These are phyloP conservation scores for Ganoderma lucidum DNA, from an alignment of 1,284 basidiomycete genomes.

Conservation along the genomic window DNA sequence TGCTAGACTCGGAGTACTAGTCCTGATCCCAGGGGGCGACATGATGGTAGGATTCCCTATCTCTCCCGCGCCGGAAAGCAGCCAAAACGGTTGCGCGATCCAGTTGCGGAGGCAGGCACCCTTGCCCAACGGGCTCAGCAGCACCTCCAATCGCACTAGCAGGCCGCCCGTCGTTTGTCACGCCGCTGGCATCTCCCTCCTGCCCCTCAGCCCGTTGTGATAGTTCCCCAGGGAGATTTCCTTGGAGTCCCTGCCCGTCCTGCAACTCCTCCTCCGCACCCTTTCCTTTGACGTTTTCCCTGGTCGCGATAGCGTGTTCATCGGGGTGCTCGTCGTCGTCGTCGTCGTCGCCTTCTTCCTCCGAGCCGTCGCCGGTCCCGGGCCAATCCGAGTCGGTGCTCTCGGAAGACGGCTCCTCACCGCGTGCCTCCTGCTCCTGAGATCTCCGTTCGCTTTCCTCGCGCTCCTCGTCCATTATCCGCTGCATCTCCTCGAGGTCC, in stretches of 20 bases:
- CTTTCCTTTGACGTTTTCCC: neutral
- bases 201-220: neutral
- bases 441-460: no score
- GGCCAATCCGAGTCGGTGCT: neutral
- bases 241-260: neutral
- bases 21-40: neutral
- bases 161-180: neutral
- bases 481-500: neutral
- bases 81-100: neutral
- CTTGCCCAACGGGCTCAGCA: neutral
- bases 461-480: neutral
- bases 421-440: neutral
- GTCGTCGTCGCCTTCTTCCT: neutral
- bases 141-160: neutral
- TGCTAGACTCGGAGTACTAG: neutral
- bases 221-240: neutral
- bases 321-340: neutral
- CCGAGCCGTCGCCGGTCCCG: neutral
- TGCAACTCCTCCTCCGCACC: neutral
- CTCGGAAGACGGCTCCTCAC: neutral
- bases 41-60: neutral
- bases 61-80: neutral
- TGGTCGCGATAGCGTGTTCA: neutral
- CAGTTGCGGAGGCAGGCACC: neutral
- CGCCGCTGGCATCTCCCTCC: neutral